These are phyloP conservation scores for Cornus kousa DNA, from an alignment of 148 eudicot genomes.

Conservation along the genomic window DNA sequence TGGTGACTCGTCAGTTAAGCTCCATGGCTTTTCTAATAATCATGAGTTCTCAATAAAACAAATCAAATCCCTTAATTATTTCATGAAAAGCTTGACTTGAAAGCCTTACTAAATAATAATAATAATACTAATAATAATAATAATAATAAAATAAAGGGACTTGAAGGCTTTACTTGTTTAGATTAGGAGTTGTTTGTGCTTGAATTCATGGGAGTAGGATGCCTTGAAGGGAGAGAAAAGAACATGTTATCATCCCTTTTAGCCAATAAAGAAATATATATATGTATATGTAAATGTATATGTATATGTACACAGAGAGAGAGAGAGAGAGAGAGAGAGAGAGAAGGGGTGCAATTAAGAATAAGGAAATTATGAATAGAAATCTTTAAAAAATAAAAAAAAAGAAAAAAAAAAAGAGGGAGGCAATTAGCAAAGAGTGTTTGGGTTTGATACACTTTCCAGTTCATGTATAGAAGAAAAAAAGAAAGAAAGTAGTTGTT, in stretches of 20 bases:
- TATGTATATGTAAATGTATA: too few species aligned
- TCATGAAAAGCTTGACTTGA: background rate
- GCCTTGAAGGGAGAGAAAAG: constrained; percentile 38
- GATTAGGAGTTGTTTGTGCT: background rate
- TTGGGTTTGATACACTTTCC: constrained; percentile 34
- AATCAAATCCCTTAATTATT: too few species aligned
- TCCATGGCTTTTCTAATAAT: background rate
- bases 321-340: background rate
- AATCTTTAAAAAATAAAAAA: too few species aligned
- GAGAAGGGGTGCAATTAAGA: background rate
- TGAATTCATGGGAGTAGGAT: constrained; percentile 9
- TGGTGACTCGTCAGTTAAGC: background rate
- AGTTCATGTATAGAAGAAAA: constrained; percentile 25
- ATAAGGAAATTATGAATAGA: background rate
- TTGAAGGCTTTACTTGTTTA: background rate
- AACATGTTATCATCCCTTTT: constrained; percentile 24
- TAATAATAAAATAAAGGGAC: too few species aligned
- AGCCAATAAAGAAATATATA: background rate
- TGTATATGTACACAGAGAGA: background rate
- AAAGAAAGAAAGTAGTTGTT: constrained; percentile 12
- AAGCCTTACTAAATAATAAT: background rate
- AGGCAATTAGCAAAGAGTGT: constrained; percentile 20
- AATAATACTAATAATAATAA: too few species aligned
- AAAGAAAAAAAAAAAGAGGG: background rate
- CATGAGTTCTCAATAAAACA: background rate